Conservation (phyloP, 805 yeast genomes). For the Candida broadrunensis region DNA sequence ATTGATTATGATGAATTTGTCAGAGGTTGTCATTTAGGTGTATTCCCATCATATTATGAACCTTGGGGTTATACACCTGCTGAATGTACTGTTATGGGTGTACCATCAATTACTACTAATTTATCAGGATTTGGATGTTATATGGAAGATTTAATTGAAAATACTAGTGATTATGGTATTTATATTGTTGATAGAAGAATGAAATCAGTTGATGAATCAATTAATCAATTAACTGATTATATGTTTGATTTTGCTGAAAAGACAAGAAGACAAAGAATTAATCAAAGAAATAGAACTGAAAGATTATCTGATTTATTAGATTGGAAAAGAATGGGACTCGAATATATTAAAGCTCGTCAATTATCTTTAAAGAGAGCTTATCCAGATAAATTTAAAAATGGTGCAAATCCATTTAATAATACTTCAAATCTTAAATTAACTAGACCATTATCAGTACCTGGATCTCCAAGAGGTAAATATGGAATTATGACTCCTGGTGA, state of each 20-base stretch:
- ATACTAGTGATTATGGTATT: constrained; percentile 92
- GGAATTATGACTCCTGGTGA: constrained; percentile 97
- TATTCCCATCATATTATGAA: constrained; percentile 96
- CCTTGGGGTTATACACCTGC: constrained; percentile 99
- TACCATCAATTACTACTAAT: constrained; percentile 95
- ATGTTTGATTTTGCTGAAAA: constrained; percentile 88
- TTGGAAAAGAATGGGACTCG: constrained; percentile 98
- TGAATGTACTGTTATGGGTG: constrained; percentile 99
- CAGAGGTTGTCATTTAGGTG: constrained; percentile 96
- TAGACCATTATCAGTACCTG: constrained; percentile 94
- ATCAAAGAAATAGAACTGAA: constrained; percentile 96
- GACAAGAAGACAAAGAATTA: constrained; percentile 94
- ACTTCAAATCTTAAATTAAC: constrained; percentile 65
- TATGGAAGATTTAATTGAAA: constrained; percentile 96
- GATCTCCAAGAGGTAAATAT: constrained; percentile 78
- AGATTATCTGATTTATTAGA: constrained; percentile 88
- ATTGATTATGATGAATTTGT: constrained; percentile 97
- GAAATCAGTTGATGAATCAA: constrained; percentile 89
- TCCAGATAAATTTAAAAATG: constrained; percentile 71
- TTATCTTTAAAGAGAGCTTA: constrained; percentile 90
- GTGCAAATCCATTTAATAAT: constrained; percentile 45
- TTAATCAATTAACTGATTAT: constrained; percentile 81
- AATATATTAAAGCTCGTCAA: constrained; percentile 91
- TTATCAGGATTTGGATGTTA: constrained; percentile 96
- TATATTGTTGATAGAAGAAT: constrained; percentile 93